phyloP scores from a whole-genome alignment of 768 basidiomycete species.

The Phlebiopsis flavidoalba region DNA sequence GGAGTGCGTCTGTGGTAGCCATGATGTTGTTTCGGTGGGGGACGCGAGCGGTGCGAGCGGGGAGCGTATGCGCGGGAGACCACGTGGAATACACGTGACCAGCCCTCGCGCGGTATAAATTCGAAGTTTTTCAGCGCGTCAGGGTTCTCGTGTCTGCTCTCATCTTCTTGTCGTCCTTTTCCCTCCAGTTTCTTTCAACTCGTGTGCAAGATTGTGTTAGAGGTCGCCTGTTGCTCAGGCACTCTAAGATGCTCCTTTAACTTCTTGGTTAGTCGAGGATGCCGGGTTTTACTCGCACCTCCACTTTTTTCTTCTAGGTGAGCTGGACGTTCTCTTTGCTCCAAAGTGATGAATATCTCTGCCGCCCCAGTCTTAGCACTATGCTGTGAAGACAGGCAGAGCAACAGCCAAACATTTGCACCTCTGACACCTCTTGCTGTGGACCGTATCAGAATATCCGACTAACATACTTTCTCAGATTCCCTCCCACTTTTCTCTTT shows the following conservation, averaged over 20 bases:
- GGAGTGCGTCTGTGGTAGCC: slow-evolving; percentile 41
- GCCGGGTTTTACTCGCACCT: background rate
- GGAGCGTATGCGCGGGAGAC: background rate
- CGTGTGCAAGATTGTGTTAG: background rate
- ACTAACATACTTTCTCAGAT: background rate
- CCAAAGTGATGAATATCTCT: slow-evolving; percentile 20
- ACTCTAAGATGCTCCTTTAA: too few relatives aligned
- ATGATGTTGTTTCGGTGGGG: slow-evolving; percentile 2
- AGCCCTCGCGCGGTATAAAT: background rate
- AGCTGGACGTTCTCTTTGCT: background rate
- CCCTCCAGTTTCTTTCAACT: background rate
- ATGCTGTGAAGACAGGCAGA: slow-evolving; percentile 24
- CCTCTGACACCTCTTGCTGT: slow-evolving; percentile 16
- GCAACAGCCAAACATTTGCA: slow-evolving; percentile 27
- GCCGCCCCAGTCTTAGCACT: slow-evolving; percentile 26
- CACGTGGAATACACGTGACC: background rate
- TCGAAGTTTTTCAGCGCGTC: background rate
- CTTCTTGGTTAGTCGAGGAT: background rate
- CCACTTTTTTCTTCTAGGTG: background rate
- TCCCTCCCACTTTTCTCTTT: background rate
- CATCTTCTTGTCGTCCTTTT: background rate
- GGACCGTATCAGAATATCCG: background rate
- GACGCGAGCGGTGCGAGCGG: background rate
- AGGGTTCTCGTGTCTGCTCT: background rate
- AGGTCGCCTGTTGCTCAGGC: too few relatives aligned